Conservation (phyloP, 2,329 filamentous ascomycete genomes). For the Scorias spongiosa region DNA sequence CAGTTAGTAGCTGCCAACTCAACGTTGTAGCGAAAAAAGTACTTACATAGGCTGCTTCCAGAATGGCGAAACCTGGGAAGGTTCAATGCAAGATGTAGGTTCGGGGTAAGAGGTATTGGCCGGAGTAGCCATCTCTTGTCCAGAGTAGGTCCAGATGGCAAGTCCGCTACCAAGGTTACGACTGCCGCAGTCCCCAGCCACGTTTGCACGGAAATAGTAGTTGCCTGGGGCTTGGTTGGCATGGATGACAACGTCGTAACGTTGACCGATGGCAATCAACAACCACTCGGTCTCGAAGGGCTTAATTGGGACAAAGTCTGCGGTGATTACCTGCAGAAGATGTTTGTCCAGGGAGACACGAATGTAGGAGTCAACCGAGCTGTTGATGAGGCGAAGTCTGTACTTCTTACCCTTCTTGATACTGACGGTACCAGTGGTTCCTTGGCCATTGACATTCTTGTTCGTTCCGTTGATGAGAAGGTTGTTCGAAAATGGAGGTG, state of each 20-base stretch:
- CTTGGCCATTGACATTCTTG: constrained; percentile 21
- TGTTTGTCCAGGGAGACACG: constrained; percentile 22
- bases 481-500: constrained; percentile 27
- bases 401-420: constrained; percentile 24
- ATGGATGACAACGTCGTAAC: constrained; percentile 32
- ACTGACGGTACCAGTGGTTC: constrained; percentile 3
- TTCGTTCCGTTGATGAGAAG: constrained; percentile 28
- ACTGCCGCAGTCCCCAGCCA: constrained; percentile 22
- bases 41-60: constrained; percentile 12
- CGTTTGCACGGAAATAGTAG: constrained; percentile 31
- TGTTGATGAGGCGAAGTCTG: constrained; percentile 31
- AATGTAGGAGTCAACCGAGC: constrained; percentile 27
- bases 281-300: constrained; percentile 19
- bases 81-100: constrained; percentile 18
- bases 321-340: constrained; percentile 15
- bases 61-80: constrained; percentile 15
- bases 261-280: constrained; percentile 27
- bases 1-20: constrained; percentile 9
- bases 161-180: constrained; percentile 20
- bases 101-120: constrained; percentile 6
- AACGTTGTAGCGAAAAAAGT: constrained; percentile 17
- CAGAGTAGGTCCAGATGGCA: constrained; percentile 23
- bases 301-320: constrained; percentile 23
- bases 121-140: constrained; percentile 5
- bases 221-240: constrained; percentile 28